phyloP scores from a whole-genome alignment of 1,139 yeast species.

The Protomyces gravidus region DNA sequence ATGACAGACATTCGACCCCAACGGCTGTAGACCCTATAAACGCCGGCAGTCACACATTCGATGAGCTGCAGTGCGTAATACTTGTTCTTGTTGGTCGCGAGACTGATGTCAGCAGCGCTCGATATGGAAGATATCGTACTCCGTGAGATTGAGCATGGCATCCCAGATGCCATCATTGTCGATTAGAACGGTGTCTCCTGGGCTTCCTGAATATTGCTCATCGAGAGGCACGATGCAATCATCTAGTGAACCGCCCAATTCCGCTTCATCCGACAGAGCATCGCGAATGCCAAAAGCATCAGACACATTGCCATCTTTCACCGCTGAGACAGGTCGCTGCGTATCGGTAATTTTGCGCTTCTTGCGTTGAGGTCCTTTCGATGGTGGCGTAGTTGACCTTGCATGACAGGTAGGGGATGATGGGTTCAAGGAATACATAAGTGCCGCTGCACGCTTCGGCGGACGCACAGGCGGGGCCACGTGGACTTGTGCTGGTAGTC shows the following conservation, averaged over 20 bases:
- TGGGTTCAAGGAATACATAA: background rate
- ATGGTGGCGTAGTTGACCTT: background rate
- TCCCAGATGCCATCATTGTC: background rate
- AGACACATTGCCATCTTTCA: background rate
- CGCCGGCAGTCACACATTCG: background rate
- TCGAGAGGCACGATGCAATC: background rate
- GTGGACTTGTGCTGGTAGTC: background rate
- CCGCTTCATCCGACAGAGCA: background rate
- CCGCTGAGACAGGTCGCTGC: background rate
- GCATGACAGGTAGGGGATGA: background rate
- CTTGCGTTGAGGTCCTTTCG: background rate
- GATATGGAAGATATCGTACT: background rate
- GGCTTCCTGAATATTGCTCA: background rate
- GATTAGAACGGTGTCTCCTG: background rate
- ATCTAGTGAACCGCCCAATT: background rate
- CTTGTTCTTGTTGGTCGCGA: conserved; percentile 13
- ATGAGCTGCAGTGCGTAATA: conserved; percentile 13
- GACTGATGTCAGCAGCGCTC: background rate
- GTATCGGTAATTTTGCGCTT: background rate
- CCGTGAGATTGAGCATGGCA: background rate
- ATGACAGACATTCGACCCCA: conserved; percentile 16
- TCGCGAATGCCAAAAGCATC: background rate
- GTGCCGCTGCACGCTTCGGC: background rate
- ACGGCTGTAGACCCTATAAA: conserved; percentile 2
- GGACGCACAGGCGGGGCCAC: background rate